phyloP scores from a whole-genome alignment of 2,329 filamentous ascomycete species.

The Alternaria metachromatica region DNA sequence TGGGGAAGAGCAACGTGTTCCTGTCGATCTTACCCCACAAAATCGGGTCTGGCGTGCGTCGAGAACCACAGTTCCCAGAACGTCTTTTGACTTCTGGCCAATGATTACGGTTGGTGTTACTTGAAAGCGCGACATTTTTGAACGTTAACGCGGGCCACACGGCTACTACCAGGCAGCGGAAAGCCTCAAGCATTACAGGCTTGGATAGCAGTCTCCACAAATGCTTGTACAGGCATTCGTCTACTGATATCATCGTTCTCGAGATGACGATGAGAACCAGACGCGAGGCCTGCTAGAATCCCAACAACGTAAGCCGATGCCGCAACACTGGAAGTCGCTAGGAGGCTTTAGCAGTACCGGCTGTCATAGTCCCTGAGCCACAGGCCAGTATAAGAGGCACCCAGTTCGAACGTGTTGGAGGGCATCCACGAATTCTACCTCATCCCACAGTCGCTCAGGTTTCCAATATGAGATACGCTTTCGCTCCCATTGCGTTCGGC shows the following conservation, averaged over 20 bases:
- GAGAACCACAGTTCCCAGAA: not conserved
- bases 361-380: conserved; percentile 9
- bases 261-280: conserved; percentile 7
- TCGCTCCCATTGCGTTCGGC: conserved; percentile 26
- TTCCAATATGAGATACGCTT: conserved; percentile 31
- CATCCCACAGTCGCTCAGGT: conserved; percentile 4
- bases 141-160: not conserved
- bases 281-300: not conserved
- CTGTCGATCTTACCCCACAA: conserved; percentile 11
- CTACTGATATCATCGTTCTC: conserved; percentile 23
- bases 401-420: not conserved
- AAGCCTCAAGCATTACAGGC: not conserved
- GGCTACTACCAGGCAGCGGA: not conserved
- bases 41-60: not conserved
- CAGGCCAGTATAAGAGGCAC: not conserved
- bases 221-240: conserved; percentile 9
- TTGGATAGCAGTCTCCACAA: conserved; percentile 1
- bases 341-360: not conserved
- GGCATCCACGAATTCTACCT: not conserved
- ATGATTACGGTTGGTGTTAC: conserved; percentile 23
- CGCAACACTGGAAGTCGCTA: not conserved
- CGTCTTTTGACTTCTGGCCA: conserved; percentile 2
- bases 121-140: conserved; percentile 13
- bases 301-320: conserved; percentile 8
- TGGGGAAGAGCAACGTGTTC: not conserved